Evolutionary conservation across 164 flowering plant genomes (phyloP), one percentile per base, ranked within the genome.

Genomic region (Annona squamosa): DNA sequence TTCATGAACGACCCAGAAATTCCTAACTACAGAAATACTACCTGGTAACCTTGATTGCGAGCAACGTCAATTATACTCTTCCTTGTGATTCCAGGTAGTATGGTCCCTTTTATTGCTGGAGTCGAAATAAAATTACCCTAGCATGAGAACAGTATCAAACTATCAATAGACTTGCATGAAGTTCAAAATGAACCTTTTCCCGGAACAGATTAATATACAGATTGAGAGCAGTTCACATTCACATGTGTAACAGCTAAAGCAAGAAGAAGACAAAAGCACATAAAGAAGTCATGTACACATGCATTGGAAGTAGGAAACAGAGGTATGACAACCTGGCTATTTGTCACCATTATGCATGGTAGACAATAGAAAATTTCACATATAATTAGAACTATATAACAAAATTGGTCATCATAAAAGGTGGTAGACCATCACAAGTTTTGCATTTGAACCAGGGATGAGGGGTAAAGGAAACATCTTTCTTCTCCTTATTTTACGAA

Each of bases 1-100:
- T 26, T 26, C 37, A 26, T 26, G 37, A 26, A 26, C 9, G 68
- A 71, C n/a, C 12, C 4, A 57, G n/a, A 13, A 5, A 67, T 59
- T 37, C 71, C 57, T 46, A 71, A 48, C 12, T n/a, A 44, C 46
- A 56, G 61, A 45, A 61, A 26, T 44, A 13, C 19, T 82, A 93
- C 98, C 99, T 89, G 84, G 72, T 86, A 91, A 6, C 98, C 98
- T 79, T 79, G 89, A 78, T 81, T 88, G 26, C 83, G 81, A 73
- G 92, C 97, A 80, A 95, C 93, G 79, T 93, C 98, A 80, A 95
- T 90, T 77, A 95, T 87, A 79, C 99, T 95, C 83, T 95, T 91
- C 72, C 99, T 75, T 0, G 99, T 95, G 72, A 93, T 91, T 72
- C 99, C 99, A 71, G 99, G 98, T 45, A 93, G 85, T 73, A 95